Percentiles rank a stretch among this genome's conserved stretches.
Conservation (phyloP, 257 asterid species). For the Solanum chaucha region DNA sequence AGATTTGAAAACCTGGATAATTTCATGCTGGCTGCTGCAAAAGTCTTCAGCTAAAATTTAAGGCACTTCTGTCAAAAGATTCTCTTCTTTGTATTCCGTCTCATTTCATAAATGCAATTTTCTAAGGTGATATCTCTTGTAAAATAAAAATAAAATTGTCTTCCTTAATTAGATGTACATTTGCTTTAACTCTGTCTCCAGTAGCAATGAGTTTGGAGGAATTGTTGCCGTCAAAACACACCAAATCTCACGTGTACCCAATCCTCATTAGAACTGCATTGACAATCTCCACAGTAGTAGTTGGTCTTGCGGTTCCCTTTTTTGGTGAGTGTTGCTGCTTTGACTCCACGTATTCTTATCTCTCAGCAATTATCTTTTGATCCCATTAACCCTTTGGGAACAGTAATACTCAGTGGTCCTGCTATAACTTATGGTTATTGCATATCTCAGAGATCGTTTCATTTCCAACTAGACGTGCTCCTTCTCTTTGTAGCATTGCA, state of each 20-base stretch:
- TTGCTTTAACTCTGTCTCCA: slow-evolving; percentile 66
- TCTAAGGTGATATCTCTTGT: background rate
- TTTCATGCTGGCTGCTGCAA: background rate
- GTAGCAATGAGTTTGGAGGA: slow-evolving; percentile 83
- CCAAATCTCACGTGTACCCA: slow-evolving; percentile 34
- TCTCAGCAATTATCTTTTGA: background rate
- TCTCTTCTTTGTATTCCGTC: background rate
- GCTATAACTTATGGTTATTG: background rate
- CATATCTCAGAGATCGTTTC: background rate
- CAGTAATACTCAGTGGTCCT: background rate
- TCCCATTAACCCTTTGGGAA: background rate
- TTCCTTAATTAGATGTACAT: slow-evolving; percentile 44
- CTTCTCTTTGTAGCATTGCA: background rate
- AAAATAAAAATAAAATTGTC: background rate
- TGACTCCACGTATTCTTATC: background rate
- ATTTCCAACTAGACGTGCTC: background rate
- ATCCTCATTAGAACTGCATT: slow-evolving; percentile 54
- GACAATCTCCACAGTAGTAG: slow-evolving; percentile 49
- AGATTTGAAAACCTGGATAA: background rate
- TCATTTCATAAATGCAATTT: background rate
- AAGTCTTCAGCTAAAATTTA: background rate
- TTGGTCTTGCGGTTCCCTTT: slow-evolving; percentile 59
- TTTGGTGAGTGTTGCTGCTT: slow-evolving; percentile 33
- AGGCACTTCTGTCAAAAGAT: background rate
- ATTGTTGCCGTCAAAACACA: slow-evolving; percentile 42